Evolutionary conservation across 306 rosid genomes (phyloP).

Genomic region (Chamaecrista fasciculata): DNA sequence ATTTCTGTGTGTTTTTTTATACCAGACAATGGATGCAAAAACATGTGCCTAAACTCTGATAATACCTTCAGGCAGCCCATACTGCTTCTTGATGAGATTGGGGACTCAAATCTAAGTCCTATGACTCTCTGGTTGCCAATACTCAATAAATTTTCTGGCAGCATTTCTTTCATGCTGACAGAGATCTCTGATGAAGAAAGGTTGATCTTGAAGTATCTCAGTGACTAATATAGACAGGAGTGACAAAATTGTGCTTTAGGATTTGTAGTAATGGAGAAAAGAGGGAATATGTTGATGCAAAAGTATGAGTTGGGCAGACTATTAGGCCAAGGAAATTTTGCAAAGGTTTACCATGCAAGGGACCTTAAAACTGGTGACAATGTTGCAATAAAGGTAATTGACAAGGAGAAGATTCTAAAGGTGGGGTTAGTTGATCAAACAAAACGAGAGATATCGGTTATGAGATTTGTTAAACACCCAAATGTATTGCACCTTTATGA

Average conservation of each 20-base stretch:
- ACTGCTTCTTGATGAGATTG: constrained; percentile 1
- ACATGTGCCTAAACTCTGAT: constrained; percentile 19
- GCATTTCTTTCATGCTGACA: neutral
- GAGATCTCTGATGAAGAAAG: constrained; percentile 4
- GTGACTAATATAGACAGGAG: neutral
- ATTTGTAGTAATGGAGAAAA: constrained; percentile 35
- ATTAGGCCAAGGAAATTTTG: constrained; percentile 49
- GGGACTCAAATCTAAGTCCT: neutral
- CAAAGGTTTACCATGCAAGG: constrained; percentile 49
- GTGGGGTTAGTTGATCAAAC: constrained; percentile 35
- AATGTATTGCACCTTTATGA: constrained; percentile 41
- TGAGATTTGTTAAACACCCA: constrained; percentile 40
- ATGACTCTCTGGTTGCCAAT: constrained; percentile 9
- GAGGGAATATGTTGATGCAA: constrained; percentile 36
- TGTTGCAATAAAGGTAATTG: constrained; percentile 46
- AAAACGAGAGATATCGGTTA: constrained; percentile 37
- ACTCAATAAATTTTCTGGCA: constrained; percentile 14
- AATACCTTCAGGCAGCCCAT: neutral
- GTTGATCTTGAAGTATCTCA: neutral
- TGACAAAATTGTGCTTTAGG: constrained; percentile 21
- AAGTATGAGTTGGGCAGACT: constrained; percentile 40
- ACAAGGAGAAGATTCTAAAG: constrained; percentile 36
- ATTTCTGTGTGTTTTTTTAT: constrained; percentile 6
- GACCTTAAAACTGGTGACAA: constrained; percentile 36
- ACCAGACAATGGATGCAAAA: constrained; percentile 9